Evolutionary conservation across 768 basidiomycete genomes (phyloP).

Genomic region (Tulasnella sp.): DNA sequence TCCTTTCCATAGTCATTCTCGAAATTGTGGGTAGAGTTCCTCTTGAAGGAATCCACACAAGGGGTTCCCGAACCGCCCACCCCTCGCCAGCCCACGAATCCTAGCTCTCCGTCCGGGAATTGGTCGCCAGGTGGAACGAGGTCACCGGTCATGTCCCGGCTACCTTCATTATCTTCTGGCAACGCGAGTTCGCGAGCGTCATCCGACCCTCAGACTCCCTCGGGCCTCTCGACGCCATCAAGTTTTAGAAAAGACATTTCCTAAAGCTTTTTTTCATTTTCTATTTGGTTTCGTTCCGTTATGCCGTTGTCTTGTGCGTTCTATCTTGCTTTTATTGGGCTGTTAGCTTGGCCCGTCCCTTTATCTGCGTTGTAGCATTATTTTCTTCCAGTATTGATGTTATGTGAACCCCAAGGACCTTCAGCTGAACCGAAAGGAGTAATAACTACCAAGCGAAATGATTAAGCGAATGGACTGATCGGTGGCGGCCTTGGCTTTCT

Average conservation of each 20-base stretch:
- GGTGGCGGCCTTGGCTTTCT: too few relatives aligned
- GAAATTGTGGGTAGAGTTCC: constrained; percentile 95
- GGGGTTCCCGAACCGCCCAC: constrained; percentile 35
- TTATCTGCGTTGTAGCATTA: background rate
- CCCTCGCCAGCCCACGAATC: background rate
- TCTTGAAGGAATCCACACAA: constrained; percentile 81
- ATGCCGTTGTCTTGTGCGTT: background rate
- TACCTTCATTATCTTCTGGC: background rate
- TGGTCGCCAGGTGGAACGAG: constrained; percentile 21
- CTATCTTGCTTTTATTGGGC: background rate
- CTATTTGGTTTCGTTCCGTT: background rate
- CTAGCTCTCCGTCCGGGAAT: background rate
- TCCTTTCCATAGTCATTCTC: constrained; percentile 73
- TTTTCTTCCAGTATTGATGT: background rate
- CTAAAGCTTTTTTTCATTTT: background rate
- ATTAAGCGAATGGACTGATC: background rate
- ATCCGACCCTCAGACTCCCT: background rate
- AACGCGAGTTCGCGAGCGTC: constrained; percentile 5
- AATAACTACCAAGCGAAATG: background rate
- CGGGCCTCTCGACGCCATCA: background rate
- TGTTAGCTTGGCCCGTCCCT: background rate
- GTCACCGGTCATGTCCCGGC: constrained; percentile 12
- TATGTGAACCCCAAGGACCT: constrained; percentile 38
- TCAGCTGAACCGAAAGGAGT: background rate
- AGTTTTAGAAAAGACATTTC: background rate